phyloP scores from a whole-genome alignment of 163 green algal species.

The Smithsoniella earleae region DNA sequence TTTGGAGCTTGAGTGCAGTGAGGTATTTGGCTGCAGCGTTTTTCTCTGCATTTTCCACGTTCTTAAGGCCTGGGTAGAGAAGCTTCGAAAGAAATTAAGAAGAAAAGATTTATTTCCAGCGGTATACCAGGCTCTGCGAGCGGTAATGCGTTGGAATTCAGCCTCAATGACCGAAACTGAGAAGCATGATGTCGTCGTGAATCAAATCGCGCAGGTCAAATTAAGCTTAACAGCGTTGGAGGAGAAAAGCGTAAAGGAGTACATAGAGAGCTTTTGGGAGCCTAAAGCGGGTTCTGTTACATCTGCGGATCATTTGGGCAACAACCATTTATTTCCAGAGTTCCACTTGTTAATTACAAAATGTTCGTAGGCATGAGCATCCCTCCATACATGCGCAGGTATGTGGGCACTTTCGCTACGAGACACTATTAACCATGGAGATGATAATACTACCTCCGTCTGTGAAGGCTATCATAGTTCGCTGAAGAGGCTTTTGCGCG shows the following conservation, averaged over 20 bases:
- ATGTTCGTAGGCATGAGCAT: neutral
- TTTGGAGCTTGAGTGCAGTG: too few relatives aligned
- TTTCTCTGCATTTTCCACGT: neutral
- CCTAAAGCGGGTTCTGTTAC: neutral
- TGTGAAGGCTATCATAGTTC: neutral
- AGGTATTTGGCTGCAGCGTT: neutral
- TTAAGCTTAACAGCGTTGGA: neutral
- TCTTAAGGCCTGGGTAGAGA: neutral
- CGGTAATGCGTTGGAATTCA: neutral
- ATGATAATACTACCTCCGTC: neutral
- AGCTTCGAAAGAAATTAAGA: neutral
- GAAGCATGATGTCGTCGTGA: neutral
- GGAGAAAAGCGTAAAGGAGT: neutral
- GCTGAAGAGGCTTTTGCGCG: neutral
- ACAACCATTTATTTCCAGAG: too few relatives aligned
- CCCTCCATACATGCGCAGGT: neutral
- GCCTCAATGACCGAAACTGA: too few relatives aligned
- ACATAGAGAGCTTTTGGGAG: neutral
- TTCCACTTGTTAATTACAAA: neutral
- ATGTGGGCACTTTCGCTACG: too few relatives aligned
- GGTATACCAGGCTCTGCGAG: neutral
- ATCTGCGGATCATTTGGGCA: too few relatives aligned
- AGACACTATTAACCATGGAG: neutral
- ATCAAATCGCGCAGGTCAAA: neutral
- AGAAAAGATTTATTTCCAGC: neutral